A percentile compares a stretch with the other conserved stretches of the same genome.
phyloP scores from a whole-genome alignment of 2,329 filamentous ascomycete species.

The Fusarium sp. region DNA sequence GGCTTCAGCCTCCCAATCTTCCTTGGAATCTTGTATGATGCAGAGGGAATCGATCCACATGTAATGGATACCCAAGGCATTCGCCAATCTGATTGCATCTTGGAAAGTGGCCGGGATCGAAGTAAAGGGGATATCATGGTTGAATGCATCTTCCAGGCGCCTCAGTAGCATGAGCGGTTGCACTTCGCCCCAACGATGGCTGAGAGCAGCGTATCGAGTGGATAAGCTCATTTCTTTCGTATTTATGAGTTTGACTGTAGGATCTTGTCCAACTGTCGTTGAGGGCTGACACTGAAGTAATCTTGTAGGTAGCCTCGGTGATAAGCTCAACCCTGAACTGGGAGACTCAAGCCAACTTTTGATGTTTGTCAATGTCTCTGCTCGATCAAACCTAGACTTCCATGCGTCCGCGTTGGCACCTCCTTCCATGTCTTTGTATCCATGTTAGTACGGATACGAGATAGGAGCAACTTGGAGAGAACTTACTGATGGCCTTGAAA shows the following conservation, averaged over 20 bases:
- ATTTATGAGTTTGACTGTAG: constrained; percentile 20
- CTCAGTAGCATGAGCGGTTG: constrained; percentile 31
- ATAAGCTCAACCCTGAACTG: neutral
- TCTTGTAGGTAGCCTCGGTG: constrained; percentile 28
- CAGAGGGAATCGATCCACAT: constrained; percentile 42
- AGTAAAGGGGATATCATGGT: constrained; percentile 16
- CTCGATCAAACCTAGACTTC: constrained; percentile 26
- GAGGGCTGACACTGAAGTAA: constrained; percentile 24
- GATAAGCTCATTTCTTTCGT: neutral
- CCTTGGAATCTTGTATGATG: constrained; percentile 39
- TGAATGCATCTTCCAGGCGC: constrained; percentile 9
- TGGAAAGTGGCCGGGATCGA: constrained; percentile 36
- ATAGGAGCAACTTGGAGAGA: too few species aligned
- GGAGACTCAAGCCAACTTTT: constrained; percentile 23
- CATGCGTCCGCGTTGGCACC: constrained; percentile 13
- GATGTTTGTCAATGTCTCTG: constrained; percentile 28
- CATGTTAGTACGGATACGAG: neutral
- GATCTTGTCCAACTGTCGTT: neutral
- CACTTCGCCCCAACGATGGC: constrained; percentile 35
- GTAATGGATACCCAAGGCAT: constrained; percentile 24
- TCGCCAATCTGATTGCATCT: constrained; percentile 29
- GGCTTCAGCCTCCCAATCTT: constrained; percentile 39
- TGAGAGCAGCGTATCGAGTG: constrained; percentile 35
- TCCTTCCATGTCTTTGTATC: neutral
- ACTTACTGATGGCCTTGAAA: constrained; percentile 27